Percentiles rank a stretch among this genome's conserved stretches.
Evolutionary conservation across 2,329 filamentous ascomycete genomes (phyloP).

Genomic region (Phaeosphaeria sp.): DNA sequence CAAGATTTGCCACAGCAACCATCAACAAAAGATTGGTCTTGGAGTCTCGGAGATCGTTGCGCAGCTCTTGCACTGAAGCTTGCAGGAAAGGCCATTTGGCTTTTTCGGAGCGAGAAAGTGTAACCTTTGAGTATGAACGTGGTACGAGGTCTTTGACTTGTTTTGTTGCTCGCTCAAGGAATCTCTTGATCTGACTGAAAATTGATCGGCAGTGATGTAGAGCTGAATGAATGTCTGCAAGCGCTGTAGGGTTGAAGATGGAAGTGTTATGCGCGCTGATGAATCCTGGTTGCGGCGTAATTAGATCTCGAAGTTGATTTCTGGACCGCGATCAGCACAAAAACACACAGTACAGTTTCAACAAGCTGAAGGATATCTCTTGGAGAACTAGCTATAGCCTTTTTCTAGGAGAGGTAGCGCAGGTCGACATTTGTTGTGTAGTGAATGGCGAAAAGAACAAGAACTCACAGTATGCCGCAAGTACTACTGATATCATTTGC

Average conservation of each 20-base stretch:
- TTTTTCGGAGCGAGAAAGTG: not conserved
- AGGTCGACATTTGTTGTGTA: too few relatives aligned
- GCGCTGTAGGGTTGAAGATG: not conserved
- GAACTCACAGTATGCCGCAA: not conserved
- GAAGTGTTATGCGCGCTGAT: not conserved
- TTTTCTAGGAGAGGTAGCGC: too few relatives aligned
- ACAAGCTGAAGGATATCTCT: too few relatives aligned
- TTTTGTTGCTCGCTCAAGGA: not conserved
- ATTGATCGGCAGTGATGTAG: not conserved
- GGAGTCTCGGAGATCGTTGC: not conserved
- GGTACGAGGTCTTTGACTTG: not conserved
- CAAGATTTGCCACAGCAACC: not conserved
- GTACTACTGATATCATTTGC: not conserved
- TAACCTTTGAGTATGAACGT: not conserved
- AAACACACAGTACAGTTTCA: not conserved
- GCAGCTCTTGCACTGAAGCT: not conserved
- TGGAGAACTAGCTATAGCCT: too few relatives aligned
- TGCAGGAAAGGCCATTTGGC: not conserved
- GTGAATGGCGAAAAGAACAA: not conserved
- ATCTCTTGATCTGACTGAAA: not conserved
- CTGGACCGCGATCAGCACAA: not conserved
- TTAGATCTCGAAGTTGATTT: not conserved
- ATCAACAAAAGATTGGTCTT: not conserved
- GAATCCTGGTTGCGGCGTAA: not conserved
- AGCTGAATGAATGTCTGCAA: not conserved